A percentile compares a stretch with the other conserved stretches of the same genome.
These are phyloP conservation scores for Bombardia bombarda DNA, from an alignment of 495 filamentous ascomycete species.

Conservation along the genomic window DNA sequence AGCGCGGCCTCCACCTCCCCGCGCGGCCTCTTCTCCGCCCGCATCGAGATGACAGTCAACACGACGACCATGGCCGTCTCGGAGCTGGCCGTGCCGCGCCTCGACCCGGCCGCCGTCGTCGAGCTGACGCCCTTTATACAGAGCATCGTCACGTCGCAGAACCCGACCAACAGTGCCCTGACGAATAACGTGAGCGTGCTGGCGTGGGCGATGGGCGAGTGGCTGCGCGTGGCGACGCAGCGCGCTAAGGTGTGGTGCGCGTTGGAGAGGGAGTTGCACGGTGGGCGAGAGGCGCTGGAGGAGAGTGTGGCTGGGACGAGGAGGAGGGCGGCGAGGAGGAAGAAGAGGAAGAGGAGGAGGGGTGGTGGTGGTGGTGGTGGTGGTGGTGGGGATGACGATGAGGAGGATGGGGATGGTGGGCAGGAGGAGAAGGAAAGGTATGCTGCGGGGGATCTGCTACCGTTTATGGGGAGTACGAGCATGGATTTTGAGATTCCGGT, in stretches of 20 bases:
- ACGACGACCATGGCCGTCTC: slow-evolving; percentile 30
- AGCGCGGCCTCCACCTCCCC: slow-evolving; percentile 24
- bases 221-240: slow-evolving; percentile 36
- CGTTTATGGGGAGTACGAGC: slow-evolving; percentile 34
- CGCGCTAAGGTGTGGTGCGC: slow-evolving; percentile 40
- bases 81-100: slow-evolving; percentile 28
- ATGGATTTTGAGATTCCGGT: slow-evolving; percentile 32
- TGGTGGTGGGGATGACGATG: slow-evolving; percentile 9
- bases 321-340: slow-evolving; percentile 15
- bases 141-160: slow-evolving; percentile 5
- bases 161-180: slow-evolving; percentile 20
- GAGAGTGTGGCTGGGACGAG: slow-evolving; percentile 20
- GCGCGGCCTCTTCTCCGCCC: slow-evolving; percentile 36
- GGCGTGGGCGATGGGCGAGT: slow-evolving; percentile 46
- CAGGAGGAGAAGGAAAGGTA: slow-evolving; percentile 2
- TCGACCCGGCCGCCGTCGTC: slow-evolving; percentile 31
- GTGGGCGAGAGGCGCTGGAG: slow-evolving; percentile 16
- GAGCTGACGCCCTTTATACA: slow-evolving; percentile 38
- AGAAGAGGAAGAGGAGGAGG: slow-evolving; percentile 10
- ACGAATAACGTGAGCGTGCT: slow-evolving; percentile 37
- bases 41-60: slow-evolving; percentile 40
- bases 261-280: slow-evolving; percentile 30
- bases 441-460: slow-evolving; percentile 21
- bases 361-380: slow-evolving; percentile 10
- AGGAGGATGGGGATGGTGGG: slow-evolving; percentile 7